Evolutionary conservation across 2,329 filamentous ascomycete species (phyloP).

Genomic region (Lecanicillium sp.): DNA sequence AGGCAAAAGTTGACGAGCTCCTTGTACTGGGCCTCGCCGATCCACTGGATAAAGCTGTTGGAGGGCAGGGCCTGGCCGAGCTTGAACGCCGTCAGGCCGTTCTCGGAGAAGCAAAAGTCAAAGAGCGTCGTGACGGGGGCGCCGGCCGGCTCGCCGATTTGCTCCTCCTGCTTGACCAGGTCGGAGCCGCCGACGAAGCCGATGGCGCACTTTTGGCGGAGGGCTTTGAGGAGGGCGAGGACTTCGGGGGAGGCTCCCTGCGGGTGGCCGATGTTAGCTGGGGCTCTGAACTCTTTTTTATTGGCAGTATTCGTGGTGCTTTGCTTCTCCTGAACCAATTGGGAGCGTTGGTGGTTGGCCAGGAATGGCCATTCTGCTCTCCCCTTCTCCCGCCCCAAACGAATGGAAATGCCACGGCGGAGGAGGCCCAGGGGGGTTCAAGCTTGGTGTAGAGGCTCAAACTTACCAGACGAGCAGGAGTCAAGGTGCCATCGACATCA

Average conservation of each 20-base stretch:
- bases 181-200: constrained; percentile 92
- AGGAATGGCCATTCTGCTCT: neutral
- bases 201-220: constrained; percentile 83
- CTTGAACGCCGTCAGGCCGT: constrained; percentile 87
- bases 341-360: neutral
- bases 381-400: too few relatives aligned
- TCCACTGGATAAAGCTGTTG: constrained; percentile 83
- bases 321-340: too few relatives aligned
- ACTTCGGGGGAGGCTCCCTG: constrained; percentile 72
- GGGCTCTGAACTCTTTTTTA: neutral
- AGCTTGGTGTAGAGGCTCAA: constrained; percentile 1
- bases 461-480: constrained; percentile 68
- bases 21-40: constrained; percentile 81
- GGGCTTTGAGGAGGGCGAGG: constrained; percentile 66
- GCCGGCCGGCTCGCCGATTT: constrained; percentile 61
- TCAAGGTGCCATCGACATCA: constrained; percentile 92
- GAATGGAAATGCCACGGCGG: neutral
- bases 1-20: constrained; percentile 67
- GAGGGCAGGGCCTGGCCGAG: constrained; percentile 67
- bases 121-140: constrained; percentile 75
- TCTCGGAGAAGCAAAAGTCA: constrained; percentile 97
- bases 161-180: constrained; percentile 90
- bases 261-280: constrained; percentile 2
- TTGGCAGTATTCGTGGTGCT: too few relatives aligned
- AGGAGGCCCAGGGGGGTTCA: neutral